Percentiles rank a stretch among this genome's conserved stretches.
Conservation (phyloP, 768 basidiomycete species). For the Cystofilobasidium bisporidii region DNA sequence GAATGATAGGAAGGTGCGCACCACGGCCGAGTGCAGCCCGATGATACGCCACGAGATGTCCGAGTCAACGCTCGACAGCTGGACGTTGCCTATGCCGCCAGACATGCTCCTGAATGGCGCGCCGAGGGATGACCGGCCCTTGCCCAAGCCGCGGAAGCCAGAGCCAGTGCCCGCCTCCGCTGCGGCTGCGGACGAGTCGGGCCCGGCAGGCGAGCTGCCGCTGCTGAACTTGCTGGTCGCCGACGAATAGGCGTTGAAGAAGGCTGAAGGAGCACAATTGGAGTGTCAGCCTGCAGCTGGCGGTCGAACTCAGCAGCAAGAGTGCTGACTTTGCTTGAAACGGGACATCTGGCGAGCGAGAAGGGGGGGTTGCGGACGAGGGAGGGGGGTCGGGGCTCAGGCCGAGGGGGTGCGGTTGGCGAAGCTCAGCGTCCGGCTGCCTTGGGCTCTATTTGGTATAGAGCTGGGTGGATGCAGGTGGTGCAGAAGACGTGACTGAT, state of each 20-base stretch:
- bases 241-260: neutral
- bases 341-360: no score
- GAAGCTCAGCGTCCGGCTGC: no score
- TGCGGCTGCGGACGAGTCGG: neutral
- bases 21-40: constrained; percentile 9
- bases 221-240: neutral
- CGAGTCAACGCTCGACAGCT: neutral
- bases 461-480: no score
- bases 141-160: neutral
- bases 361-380: no score
- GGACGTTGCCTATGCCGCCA: constrained; percentile 22
- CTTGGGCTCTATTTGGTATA: no score
- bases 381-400: no score
- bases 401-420: no score
- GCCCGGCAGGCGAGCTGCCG: neutral
- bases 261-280: no score
- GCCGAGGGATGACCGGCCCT: neutral
- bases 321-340: no score
- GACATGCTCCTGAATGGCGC: constrained; percentile 15
- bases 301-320: no score
- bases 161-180: neutral
- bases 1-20: neutral
- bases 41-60: constrained; percentile 2
- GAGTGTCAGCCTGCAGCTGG: no score
- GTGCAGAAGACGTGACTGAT: no score